Base-by-base conservation (phyloP, 805 yeast genomes). In the Candida silvatica region DNA sequence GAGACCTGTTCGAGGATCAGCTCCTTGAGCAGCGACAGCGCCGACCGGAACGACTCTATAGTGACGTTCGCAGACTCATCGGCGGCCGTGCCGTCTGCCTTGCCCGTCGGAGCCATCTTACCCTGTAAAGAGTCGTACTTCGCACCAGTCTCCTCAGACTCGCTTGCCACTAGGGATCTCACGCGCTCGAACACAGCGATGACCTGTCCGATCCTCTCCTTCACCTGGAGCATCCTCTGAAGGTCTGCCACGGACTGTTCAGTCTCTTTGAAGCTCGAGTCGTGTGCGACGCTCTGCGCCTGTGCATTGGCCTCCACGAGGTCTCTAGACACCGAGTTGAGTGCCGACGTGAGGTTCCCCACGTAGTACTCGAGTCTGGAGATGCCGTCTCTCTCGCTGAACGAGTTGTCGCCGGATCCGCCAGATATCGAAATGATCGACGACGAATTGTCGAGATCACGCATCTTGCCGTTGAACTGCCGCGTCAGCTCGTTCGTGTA, bases 281-380 rank as follows among this genome's bases (percentile, higher is more conserved):
- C 41, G 29, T 27, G 12, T 6, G 31, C 4, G 2, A 48, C n/a
- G 0, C 27, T 29, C 14, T 39, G 32, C 18, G 64, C 33, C 37
- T 59, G 46, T 17, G 23, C 17, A 19, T 54, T 54, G 18, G 64
- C 55, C 4, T 49, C 50, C 0, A 40, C 38, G 16, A 77, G 48
- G 37, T 76, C 78, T 5, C 64, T 61, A 31, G 73, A 69, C 27
- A 80, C 51, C 3, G 82, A 64, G 29, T 69, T 63, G 17, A 79
- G 70, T 0, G 85, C 69, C 35, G 74, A 70, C 12, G 71, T 66
- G 31, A 80, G 54, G 1, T 78, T 70, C 29, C 77, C 80, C 29
- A 77, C 58, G 48, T 79, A 80, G 52, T 80, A 80, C 43, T 79
- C 81, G 31, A 81, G 56, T 39, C 84, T 64, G 7, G 81, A 70